Evolutionary conservation across 2,329 filamentous ascomycete genomes (phyloP), one percentile per base, ranked within the genome.

Genomic region (Didymellaceae sp.): DNA sequence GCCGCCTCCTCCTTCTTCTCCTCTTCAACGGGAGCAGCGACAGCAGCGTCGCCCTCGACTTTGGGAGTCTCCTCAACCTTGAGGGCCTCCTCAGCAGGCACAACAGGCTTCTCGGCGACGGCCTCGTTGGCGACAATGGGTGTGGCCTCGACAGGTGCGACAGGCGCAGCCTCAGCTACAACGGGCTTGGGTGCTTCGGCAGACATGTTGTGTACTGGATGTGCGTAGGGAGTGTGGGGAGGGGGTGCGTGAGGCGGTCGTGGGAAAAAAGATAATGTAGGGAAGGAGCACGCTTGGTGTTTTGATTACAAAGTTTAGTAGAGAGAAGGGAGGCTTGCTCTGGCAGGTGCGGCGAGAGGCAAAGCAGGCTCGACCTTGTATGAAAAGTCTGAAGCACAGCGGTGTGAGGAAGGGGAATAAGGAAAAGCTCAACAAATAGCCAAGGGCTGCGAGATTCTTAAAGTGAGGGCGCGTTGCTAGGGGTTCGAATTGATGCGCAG

Each of bases 121-220:
- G 52, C 70, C 69, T 58, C 59, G 68, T 71, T 55, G 63, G 77
- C 73, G 24, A 75, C 59, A 52, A 70, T 60, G 44, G 71, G 65
- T 44, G 74, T 63, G 45, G 66, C 56, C 52, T 73, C 73, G 25
- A 70, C 68, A 48, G 72, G 65, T 46, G 73, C 68, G 18, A 33
- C 31, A 38, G 68, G 61, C 52, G 68, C 78, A 34, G 52, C 59
- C 56, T 63, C 60, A 44, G 52, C 52, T 74, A 86, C 86, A 66
- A 83, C 80, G 72, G 86, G 82, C 80, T 91, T 90, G 76, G 86
- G 82, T 75, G 79, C 80, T 71, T 90, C 87, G 78, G 87, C 85
- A 60, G 66, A 69, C 87, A 90, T 90, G 79, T 74, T 59, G 58
- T 50, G 51, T 34, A 39, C 52, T 32, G 46, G 53, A 28, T 48